These are phyloP conservation scores for Lactarius evosmus DNA, from an alignment of 768 basidiomycete genomes.

Conservation along the genomic window DNA sequence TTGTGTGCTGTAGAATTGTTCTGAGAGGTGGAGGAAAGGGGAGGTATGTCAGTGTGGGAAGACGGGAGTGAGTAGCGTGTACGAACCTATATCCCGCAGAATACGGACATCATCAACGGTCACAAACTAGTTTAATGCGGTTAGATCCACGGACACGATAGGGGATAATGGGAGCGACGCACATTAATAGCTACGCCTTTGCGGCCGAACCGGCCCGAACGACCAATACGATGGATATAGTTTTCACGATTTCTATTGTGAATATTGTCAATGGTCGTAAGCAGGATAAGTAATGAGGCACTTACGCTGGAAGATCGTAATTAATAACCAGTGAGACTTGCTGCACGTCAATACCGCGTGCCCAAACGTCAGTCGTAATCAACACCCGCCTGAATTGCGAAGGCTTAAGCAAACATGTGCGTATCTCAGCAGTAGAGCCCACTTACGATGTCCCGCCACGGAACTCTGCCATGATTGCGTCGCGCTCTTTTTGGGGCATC, in stretches of 20 bases:
- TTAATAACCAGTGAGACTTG: conserved; percentile 98
- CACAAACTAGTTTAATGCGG: conserved; percentile 57
- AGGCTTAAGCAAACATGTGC: background rate
- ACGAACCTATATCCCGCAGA: conserved; percentile 90
- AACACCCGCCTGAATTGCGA: conserved; percentile 67
- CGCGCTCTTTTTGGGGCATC: conserved; percentile 94
- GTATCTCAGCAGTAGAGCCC: conserved; percentile 22
- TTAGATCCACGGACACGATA: conserved; percentile 4
- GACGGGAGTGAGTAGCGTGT: background rate
- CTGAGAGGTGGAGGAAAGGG: conserved; percentile 37
- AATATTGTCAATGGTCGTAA: conserved; percentile 8
- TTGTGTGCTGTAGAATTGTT: conserved; percentile 96
- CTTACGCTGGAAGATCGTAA: conserved; percentile 91
- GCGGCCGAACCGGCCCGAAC: conserved; percentile 96
- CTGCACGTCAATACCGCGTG: conserved; percentile 96
- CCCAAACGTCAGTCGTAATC: conserved; percentile 96
- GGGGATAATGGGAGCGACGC: conserved; percentile 32
- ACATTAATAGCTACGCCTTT: conserved; percentile 99
- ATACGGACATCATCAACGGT: conserved; percentile 96
- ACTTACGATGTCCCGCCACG: conserved; percentile 86
- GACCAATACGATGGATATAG: conserved; percentile 99
- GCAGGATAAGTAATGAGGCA: conserved; percentile 26
- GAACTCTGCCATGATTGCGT: conserved; percentile 97
- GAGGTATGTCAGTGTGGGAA: background rate
- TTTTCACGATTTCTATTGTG: conserved; percentile 85